A percentile compares a stretch with the other conserved stretches of the same genome.
Evolutionary conservation across 805 yeast species (phyloP).

Genomic region (Ogataea pilisensis): DNA sequence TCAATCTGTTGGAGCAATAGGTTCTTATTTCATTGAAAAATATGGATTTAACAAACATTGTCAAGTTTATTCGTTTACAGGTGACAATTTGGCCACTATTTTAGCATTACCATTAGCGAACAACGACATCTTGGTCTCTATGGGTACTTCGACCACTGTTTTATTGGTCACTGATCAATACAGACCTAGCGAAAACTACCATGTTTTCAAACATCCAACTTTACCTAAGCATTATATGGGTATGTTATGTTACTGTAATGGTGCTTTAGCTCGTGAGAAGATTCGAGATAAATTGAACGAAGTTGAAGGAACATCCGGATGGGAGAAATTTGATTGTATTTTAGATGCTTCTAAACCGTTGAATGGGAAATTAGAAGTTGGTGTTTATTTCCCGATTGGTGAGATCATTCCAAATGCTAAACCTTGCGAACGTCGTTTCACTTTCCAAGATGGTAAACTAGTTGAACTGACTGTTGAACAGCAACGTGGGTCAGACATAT

Average conservation of each 20-base stretch:
- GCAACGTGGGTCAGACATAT: conserved; percentile 28
- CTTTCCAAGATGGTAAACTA: conserved; percentile 26
- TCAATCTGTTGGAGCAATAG: conserved; percentile 46
- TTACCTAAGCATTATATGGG: conserved; percentile 79
- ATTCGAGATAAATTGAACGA: conserved; percentile 61
- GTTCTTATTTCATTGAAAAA: conserved; percentile 55
- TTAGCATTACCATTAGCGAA: conserved; percentile 73
- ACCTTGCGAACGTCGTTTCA: conserved; percentile 56
- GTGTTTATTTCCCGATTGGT: conserved; percentile 83
- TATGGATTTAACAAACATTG: conserved; percentile 63
- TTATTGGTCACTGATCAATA: conserved; percentile 74
- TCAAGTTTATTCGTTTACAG: conserved; percentile 72
- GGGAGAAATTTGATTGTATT: conserved; percentile 60
- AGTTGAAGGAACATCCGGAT: conserved; percentile 37
- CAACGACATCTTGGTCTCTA: conserved; percentile 73
- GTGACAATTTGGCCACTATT: conserved; percentile 88
- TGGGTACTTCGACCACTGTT: conserved; percentile 92
- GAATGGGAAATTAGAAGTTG: conserved; percentile 46
- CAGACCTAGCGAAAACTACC: conserved; percentile 77
- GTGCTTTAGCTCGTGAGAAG: conserved; percentile 79
- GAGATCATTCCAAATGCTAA: conserved; percentile 84
- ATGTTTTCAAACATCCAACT: conserved; percentile 83
- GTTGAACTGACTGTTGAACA: conserved; percentile 19
- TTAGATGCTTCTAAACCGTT: conserved; percentile 35
- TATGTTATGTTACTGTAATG: conserved; percentile 92